These are phyloP conservation scores for Ambrosia artemisiifolia DNA, from an alignment of 129 eudicot species.

Conservation along the genomic window DNA sequence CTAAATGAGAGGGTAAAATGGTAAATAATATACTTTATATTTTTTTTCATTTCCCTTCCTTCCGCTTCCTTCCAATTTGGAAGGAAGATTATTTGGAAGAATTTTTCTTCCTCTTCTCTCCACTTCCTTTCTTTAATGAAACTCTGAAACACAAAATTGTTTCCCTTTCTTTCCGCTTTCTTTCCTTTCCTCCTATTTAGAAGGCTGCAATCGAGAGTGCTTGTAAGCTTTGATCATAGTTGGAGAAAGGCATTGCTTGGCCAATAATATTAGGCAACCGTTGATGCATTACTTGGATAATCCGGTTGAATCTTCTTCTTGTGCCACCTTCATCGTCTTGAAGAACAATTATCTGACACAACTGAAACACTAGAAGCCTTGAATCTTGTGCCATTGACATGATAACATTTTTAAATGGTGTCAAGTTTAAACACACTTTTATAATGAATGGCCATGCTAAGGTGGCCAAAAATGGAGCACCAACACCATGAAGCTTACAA, in stretches of 20 bases:
- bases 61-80: no score
- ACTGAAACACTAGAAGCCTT: neutral
- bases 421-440: neutral
- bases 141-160: no score
- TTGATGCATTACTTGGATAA: neutral
- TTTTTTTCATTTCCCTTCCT: no score
- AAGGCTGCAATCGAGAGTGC: constrained; percentile 21
- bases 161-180: no score
- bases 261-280: neutral
- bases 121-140: no score
- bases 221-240: neutral
- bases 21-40: no score
- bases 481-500: constrained; percentile 4
- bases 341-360: neutral
- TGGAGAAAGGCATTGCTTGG: neutral
- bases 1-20: no score
- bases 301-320: neutral
- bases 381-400: neutral
- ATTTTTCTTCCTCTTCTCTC: no score
- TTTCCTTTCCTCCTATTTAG: no score
- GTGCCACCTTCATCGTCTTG: neutral
- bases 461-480: neutral
- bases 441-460: neutral
- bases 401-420: neutral
- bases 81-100: no score